Conservation (phyloP, 208 protist species). For the Trypanosoma scelopori region DNA sequence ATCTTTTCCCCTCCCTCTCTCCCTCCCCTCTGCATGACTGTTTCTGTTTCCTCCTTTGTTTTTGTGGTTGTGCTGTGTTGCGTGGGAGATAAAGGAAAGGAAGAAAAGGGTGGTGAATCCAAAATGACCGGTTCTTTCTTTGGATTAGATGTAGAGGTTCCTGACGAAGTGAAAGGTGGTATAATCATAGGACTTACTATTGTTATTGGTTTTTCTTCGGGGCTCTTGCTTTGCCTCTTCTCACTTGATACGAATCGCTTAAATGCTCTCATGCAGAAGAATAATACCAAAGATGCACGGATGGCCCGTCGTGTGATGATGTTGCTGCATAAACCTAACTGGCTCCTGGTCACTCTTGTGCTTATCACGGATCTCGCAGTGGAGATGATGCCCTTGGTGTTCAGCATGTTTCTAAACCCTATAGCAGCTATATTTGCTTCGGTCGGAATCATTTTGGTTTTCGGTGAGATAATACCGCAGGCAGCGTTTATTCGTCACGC, state of each 20-base stretch:
- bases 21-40: not conserved
- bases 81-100: not conserved
- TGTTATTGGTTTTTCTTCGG: slow-evolving; percentile 49
- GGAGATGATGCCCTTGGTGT: slow-evolving; percentile 70
- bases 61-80: no score
- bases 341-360: slow-evolving; percentile 67
- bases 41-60: slow-evolving; percentile 5
- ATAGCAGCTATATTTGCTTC: slow-evolving; percentile 48
- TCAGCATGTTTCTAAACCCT: slow-evolving; percentile 58
- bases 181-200: slow-evolving; percentile 54
- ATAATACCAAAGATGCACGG: slow-evolving; percentile 36
- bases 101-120: not conserved
- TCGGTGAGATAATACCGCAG: slow-evolving; percentile 78
- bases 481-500: slow-evolving; percentile 63
- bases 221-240: slow-evolving; percentile 64
- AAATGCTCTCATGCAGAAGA: slow-evolving; percentile 27
- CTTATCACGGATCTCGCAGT: slow-evolving; percentile 60
- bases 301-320: slow-evolving; percentile 42
- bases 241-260: slow-evolving; percentile 55
- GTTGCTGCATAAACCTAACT: slow-evolving; percentile 63
- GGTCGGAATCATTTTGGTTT: slow-evolving; percentile 59
- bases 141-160: slow-evolving; percentile 39
- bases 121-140: slow-evolving; percentile 39
- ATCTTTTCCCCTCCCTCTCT: slow-evolving; percentile 7
- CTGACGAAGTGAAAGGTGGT: slow-evolving; percentile 28